Base-by-base conservation (phyloP, 768 basidiomycete genomes). In the Rhizopogon vesiculosus region DNA sequence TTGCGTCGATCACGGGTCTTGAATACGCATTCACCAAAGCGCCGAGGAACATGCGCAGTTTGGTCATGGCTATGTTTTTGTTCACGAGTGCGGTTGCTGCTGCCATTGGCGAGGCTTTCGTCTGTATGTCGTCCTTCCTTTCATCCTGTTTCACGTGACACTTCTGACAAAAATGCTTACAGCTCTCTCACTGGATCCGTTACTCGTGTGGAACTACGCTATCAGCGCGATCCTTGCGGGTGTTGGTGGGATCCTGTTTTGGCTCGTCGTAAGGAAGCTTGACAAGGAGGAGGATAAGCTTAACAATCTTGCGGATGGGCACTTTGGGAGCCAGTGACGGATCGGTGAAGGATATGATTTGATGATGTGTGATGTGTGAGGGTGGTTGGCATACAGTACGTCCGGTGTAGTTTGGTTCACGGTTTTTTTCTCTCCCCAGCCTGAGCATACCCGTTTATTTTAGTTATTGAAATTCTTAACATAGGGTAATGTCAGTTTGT, bases 1-100 rank as follows among this genome's bases (percentile, higher is more conserved):
- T 91, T 46, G 87, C 87, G 1, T 85, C 85, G 5, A 89, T 93
- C 71, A 91, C 89, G 0, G 86, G 87, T 7, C 79, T 93, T 56
- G 89, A 93, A 68, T 92, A 92, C 62, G 90, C 89, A n/a, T 93
- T 87, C 73, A 89, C 87, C 29, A 91, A 93, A 70, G 91, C 91
- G n/a, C 92, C 92, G 13, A 84, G 76, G 69, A 89, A 89, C 71
- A 93, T 93, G 93, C 82, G 84, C 28, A 91, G 89, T 44, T 81
- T 93, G 56, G 89, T 94, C 54, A 90, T 90, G 87, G 74, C 82
- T 33, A 56, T 85, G 31, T 86, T 81, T 72, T 68, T 87, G 39
- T 82, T 85, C 68, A 84, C 69, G 65, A 76, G 68, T 19, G 85
- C 88, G 2, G 42, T 90, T 44, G 72, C 85, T 13, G 71, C 83